Percentiles rank a stretch among this genome's conserved stretches.
Conservation (phyloP, 805 yeast species). For the Candida michaelii region DNA sequence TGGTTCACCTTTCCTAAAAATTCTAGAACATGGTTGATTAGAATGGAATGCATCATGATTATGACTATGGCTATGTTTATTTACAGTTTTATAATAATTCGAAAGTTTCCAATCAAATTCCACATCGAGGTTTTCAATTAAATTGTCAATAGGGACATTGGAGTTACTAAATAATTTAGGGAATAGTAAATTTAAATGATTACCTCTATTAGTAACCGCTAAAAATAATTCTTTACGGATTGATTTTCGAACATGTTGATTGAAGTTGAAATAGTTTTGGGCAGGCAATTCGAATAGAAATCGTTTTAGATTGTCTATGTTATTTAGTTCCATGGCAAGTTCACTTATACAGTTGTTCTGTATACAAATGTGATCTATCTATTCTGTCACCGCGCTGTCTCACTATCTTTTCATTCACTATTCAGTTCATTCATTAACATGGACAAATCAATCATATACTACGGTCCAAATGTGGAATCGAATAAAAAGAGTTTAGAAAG, state of each 20-base stretch:
- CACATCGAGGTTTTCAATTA: slow-evolving; percentile 20
- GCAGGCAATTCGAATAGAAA: slow-evolving; percentile 36
- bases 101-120: slow-evolving; percentile 34
- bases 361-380: too few relatives aligned
- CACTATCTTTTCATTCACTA: too few relatives aligned
- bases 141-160: slow-evolving; percentile 1
- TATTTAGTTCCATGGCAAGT: slow-evolving; percentile 6
- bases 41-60: slow-evolving; percentile 48
- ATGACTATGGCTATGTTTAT: slow-evolving; percentile 22
- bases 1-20: slow-evolving; percentile 76
- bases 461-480: slow-evolving; percentile 29
- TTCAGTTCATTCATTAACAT: not conserved
- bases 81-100: slow-evolving; percentile 25
- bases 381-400: not conserved
- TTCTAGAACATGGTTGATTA: slow-evolving; percentile 70
- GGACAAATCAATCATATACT: slow-evolving; percentile 18
- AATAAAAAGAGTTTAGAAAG: slow-evolving; percentile 29
- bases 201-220: slow-evolving; percentile 33
- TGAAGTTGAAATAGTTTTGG: slow-evolving; percentile 26
- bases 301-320: slow-evolving; percentile 21
- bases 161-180: slow-evolving; percentile 23
- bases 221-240: slow-evolving; percentile 32
- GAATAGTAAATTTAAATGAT: slow-evolving; percentile 35
- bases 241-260: slow-evolving; percentile 21
- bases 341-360: too few relatives aligned